phyloP scores from a whole-genome alignment of 192 early-diverging fungal genomes.

The Gonapodya prolifera region DNA sequence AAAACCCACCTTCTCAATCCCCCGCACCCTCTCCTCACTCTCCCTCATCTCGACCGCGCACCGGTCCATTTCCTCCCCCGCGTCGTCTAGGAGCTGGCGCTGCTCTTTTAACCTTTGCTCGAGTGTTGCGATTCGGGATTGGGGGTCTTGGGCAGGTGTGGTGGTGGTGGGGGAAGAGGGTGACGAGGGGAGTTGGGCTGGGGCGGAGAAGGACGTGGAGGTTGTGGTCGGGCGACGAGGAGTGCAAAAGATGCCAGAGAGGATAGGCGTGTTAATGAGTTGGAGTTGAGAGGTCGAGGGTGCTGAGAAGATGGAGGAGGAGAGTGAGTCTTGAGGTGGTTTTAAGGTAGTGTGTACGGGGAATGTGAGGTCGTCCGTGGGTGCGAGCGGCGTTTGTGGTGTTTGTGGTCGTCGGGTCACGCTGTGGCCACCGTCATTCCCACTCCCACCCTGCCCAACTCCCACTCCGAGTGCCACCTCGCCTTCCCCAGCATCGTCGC shows the following conservation, averaged over 20 bases:
- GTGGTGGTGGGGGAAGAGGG: not conserved
- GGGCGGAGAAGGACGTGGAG: not conserved
- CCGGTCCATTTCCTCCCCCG: not conserved
- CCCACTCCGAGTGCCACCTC: not conserved
- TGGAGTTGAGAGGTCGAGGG: not conserved
- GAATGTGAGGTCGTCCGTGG: too few species aligned
- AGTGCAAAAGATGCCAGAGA: too few species aligned
- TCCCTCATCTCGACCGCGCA: not conserved
- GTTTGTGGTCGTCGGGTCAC: not conserved
- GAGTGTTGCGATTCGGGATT: not conserved
- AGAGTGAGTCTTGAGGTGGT: not conserved
- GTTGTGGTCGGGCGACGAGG: not conserved
- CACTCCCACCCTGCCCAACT: not conserved
- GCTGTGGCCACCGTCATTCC: not conserved
- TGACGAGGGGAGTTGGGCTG: not conserved
- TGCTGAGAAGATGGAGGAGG: not conserved
- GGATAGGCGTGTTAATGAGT: too few species aligned
- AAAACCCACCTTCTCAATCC: not conserved
- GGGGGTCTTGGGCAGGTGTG: not conserved
- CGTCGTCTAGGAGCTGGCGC: not conserved
- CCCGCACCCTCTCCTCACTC: not conserved
- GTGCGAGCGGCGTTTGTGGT: not conserved
- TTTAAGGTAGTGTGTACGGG: not conserved
- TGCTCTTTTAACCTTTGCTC: not conserved
- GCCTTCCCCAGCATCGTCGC: too few species aligned